Evolutionary conservation across 352 stramenopile genomes (phyloP), one percentile per base, ranked within the genome.

Genomic region (Pythium apleroticum): DNA sequence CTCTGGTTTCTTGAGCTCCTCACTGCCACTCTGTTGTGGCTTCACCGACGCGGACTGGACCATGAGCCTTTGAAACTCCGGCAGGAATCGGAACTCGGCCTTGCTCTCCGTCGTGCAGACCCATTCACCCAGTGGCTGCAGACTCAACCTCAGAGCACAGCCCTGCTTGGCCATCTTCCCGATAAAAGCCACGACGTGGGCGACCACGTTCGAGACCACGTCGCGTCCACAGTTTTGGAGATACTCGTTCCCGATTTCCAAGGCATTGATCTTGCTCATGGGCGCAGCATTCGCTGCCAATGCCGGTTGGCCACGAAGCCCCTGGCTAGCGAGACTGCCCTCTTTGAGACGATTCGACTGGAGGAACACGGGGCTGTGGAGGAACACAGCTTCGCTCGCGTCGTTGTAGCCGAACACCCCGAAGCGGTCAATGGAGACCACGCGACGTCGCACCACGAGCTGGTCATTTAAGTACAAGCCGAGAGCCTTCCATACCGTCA

Each of bases 121-220:
- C 81, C 81, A 90, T 45, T 90, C 79, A n/a, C 81, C 81, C 8
- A 88, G 33, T 4, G 81, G 81, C 9, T 72, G 50, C 12, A 87
- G 64, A 6, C 69, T 72, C 20, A 90, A 55, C 2, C 70, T 68
- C 35, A 83, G 60, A 24, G 63, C 39, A 9, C 66, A 66, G 8
- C 76, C 76, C 35, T 77, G 69, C 58, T 88, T 88, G 30, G 73
- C 72, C 63, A 69, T 69, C 31, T 74, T 71, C 15, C 66, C 57
- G 0, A 84, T 59, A 48, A 72, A 75, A n/a, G 76, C 76, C 1
- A 88, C 19, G 12, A 84, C 71, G 37, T 74, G 72, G 5, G 68
- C 59, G 6, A 88, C 66, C 1, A 88, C 78, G 1, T 72, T 60
- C 10, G 65, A 60, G 2, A 82, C 73, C 19, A 85, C 25, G 2